phyloP scores from a whole-genome alignment of 306 rosid genomes.

The Amphicarpaea edgeworthii region DNA sequence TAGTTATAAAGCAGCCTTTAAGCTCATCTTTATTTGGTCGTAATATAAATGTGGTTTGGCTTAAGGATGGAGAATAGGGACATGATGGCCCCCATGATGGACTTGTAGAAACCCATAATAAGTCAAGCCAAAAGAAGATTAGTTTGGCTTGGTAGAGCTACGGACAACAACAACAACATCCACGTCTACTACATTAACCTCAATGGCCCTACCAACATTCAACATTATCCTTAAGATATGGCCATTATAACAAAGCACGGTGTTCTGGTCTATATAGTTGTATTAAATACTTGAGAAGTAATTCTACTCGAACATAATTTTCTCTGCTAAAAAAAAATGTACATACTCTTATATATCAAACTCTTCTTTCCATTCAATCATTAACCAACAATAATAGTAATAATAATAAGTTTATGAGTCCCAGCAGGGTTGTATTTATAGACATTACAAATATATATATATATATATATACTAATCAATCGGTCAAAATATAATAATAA shows the following conservation, averaged over 20 bases:
- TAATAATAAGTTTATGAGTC: constrained; percentile 13
- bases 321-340: background rate
- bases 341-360: constrained; percentile 37
- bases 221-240: constrained; percentile 44
- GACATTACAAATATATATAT: constrained; percentile 26
- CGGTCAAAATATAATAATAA: constrained; percentile 39
- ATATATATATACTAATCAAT: constrained; percentile 11
- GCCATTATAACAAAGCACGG: background rate
- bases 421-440: background rate
- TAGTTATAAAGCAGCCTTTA: constrained; percentile 22
- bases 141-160: constrained; percentile 39
- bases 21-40: background rate
- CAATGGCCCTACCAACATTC: constrained; percentile 47
- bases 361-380: constrained; percentile 39
- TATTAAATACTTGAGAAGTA: too few relatives aligned
- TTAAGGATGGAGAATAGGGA: constrained; percentile 28
- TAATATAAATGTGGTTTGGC: constrained; percentile 26
- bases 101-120: constrained; percentile 43
- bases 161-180: constrained; percentile 50
- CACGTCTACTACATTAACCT: constrained; percentile 46
- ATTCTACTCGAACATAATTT: too few relatives aligned
- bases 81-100: constrained; percentile 44
- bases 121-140: constrained; percentile 53
- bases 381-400: constrained; percentile 34
- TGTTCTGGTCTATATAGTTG: background rate